A percentile compares a stretch with the other conserved stretches of the same genome.
Conservation (phyloP, 495 filamentous ascomycete genomes). For the Endocarpon pusillum region DNA sequence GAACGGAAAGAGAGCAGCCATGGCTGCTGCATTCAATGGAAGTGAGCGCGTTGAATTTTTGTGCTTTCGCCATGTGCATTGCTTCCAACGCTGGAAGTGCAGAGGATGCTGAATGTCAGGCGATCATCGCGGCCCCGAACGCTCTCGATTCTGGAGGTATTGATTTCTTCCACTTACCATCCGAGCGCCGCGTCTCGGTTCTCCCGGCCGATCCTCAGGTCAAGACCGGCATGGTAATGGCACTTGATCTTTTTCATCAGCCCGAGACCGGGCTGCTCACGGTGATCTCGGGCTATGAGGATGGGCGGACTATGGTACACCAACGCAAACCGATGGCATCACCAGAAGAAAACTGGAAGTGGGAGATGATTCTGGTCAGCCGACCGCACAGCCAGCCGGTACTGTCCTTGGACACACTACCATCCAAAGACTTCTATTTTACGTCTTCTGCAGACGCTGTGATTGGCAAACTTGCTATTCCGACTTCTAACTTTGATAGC, state of each 20-base stretch:
- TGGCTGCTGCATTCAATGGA: constrained; percentile 72
- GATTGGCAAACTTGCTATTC: constrained; percentile 45
- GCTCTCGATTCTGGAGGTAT: constrained; percentile 60
- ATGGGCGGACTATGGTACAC: constrained; percentile 52
- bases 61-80: constrained; percentile 57
- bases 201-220: constrained; percentile 36
- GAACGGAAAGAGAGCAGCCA: constrained; percentile 31
- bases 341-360: constrained; percentile 23
- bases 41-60: constrained; percentile 93
- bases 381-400: constrained; percentile 69
- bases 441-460: constrained; percentile 71
- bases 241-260: constrained; percentile 39
- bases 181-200: constrained; percentile 47
- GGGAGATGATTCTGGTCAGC: constrained; percentile 46
- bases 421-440: constrained; percentile 42
- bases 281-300: constrained; percentile 71
- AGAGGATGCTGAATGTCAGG: constrained; percentile 7
- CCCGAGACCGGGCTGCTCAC: constrained; percentile 20
- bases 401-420: constrained; percentile 54
- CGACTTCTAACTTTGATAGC: constrained; percentile 9
- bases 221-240: constrained; percentile 86
- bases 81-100: constrained; percentile 4
- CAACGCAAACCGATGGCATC: constrained; percentile 17
- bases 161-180: constrained; percentile 75
- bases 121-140: constrained; percentile 61